These are phyloP conservation scores for Phycomyces blakesleeanus DNA, from an alignment of 192 early-diverging fungal genomes.

Conservation along the genomic window DNA sequence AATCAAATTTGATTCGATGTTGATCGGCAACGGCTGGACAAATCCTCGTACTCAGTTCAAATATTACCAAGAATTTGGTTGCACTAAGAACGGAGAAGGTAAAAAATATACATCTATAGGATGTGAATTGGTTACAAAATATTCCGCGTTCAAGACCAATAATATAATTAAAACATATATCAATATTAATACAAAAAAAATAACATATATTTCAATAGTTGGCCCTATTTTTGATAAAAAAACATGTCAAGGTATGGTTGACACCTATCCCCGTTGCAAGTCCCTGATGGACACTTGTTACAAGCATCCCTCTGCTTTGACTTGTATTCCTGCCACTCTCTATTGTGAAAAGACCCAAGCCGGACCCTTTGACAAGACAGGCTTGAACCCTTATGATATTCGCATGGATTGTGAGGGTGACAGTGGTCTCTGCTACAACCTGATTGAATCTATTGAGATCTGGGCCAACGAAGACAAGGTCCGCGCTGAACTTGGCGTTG, in stretches of 20 bases:
- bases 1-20: constrained; percentile 71
- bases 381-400: constrained; percentile 94
- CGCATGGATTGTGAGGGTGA: constrained; percentile 76
- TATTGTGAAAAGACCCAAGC: constrained; percentile 67
- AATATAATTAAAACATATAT: too few species aligned
- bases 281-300: constrained; percentile 80
- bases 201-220: too few species aligned
- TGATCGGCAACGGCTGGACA: constrained; percentile 90
- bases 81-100: constrained; percentile 38
- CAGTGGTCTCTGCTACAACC: constrained; percentile 83
- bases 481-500: constrained; percentile 72
- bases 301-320: constrained; percentile 68
- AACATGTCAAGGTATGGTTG: constrained; percentile 72
- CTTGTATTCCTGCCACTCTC: constrained; percentile 76
- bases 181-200: too few species aligned
- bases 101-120: constrained; percentile 7
- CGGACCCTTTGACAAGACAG: constrained; percentile 66
- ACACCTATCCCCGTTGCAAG: constrained; percentile 70
- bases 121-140: too few species aligned
- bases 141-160: too few species aligned
- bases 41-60: constrained; percentile 88
- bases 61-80: constrained; percentile 78
- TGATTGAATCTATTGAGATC: constrained; percentile 71
- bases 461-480: constrained; percentile 81
- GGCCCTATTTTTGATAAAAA: constrained; percentile 70